phyloP scores from a whole-genome alignment of 305 asterid genomes.

The Rubia peregrina region DNA sequence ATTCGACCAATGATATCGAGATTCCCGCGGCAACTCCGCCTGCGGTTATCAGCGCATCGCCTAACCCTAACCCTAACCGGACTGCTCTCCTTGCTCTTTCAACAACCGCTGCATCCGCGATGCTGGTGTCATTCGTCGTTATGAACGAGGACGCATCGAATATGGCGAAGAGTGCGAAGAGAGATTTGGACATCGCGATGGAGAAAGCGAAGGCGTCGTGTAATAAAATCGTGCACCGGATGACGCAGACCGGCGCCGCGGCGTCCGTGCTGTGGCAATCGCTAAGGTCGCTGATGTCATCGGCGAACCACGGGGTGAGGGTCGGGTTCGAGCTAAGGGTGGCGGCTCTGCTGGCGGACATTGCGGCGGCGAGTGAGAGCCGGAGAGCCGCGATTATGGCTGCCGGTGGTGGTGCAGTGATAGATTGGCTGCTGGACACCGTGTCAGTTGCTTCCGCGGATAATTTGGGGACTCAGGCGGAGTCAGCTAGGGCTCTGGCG shows the following conservation, averaged over 20 bases:
- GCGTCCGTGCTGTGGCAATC: constrained; percentile 94
- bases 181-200: constrained; percentile 45
- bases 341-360: constrained; percentile 89
- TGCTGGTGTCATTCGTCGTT: constrained; percentile 35
- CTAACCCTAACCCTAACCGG: constrained; percentile 24
- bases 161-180: constrained; percentile 5
- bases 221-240: constrained; percentile 37
- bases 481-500: constrained; percentile 93
- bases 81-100: constrained; percentile 38
- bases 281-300: constrained; percentile 76
- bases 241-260: constrained; percentile 81
- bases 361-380: constrained; percentile 82
- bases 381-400: constrained; percentile 86
- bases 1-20: constrained; percentile 23
- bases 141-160: constrained; percentile 19
- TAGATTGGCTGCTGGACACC: constrained; percentile 90
- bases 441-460: constrained; percentile 54
- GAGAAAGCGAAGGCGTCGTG: constrained; percentile 54
- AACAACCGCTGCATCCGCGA: constrained; percentile 32
- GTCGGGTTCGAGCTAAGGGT: constrained; percentile 89
- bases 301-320: constrained; percentile 91
- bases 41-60: constrained; percentile 26
- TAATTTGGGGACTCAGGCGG: constrained; percentile 64
- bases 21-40: constrained; percentile 19
- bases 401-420: constrained; percentile 91